Evolutionary conservation across 306 rosid genomes (phyloP), one percentile per base, ranked within the genome.

Genomic region (Cajanus cajan): DNA sequence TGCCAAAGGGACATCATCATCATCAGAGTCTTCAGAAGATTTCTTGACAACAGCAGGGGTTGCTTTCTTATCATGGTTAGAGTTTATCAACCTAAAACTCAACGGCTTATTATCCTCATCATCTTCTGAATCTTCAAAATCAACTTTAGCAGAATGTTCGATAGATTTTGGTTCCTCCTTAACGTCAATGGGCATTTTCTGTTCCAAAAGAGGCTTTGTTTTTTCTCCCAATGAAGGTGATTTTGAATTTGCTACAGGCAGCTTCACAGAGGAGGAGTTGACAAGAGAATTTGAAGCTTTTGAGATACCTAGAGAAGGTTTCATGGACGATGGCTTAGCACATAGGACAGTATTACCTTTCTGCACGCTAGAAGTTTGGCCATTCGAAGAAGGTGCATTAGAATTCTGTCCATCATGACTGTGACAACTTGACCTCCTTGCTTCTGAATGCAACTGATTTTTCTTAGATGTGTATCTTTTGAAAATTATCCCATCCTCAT

Each of bases 81-180:
- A 61, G 21, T 52, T 86, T n/a, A 67, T 77, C 78, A 81, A 28
- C 81, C 61, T 83, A 44, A 59, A 31, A 83, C 83, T 77, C 73
- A 83, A 71, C 12, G 87, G 85, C 61, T 86, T 80, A 50, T 68
- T 15, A 83, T 86, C 87, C 64, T 86, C 85, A 4, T 86, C 85
- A 7, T 86, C 89, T 47, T 86, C 89, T 12, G 78, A 83, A 73
- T 83, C 87, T 24, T 76, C 81, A 51, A 14, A 33, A 11, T 50
- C 11, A 64, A 8, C n/a, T 25, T 52, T 68, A 8, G 71, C 7
- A 68, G 21, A 6, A 11, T 13, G 63, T 57, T 76, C 44, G 8
- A 80, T 18, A 37, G 59, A 8, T 19, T 69, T 41, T 14, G 24
- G 41, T 61, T 83, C 81, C 78, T 61, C 63, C 79, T 86, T 83